Percentiles rank a stretch among this genome's conserved stretches.
Evolutionary conservation across 1,139 yeast species (phyloP).

Genomic region (Saccharomycopsis hybrid): DNA sequence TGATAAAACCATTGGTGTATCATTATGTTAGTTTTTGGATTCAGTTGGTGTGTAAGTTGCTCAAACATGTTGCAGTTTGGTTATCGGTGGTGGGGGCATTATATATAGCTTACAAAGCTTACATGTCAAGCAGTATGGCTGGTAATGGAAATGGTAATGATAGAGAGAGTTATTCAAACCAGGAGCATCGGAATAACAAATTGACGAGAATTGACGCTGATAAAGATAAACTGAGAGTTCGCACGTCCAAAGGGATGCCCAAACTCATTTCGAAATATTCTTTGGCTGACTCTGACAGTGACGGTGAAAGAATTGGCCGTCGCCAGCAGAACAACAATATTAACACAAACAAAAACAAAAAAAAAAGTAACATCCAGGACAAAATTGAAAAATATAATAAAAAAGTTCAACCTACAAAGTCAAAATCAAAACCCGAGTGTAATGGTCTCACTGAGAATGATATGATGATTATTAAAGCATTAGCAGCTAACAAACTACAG

Average conservation of each 20-base stretch:
- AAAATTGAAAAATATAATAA: not conserved
- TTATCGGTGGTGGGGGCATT: conserved; percentile 1
- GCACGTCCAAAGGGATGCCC: too few relatives aligned
- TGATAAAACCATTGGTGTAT: conserved; percentile 8
- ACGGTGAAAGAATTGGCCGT: too few relatives aligned
- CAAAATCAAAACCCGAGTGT: not conserved
- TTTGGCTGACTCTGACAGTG: too few relatives aligned
- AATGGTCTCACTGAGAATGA: too few relatives aligned
- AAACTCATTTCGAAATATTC: too few relatives aligned
- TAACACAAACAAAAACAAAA: not conserved
- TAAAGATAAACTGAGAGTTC: too few relatives aligned
- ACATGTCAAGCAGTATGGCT: not conserved
- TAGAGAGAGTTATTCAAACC: too few relatives aligned
- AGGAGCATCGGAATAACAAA: too few relatives aligned
- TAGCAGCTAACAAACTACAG: too few relatives aligned
- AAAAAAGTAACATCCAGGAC: not conserved
- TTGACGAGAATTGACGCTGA: too few relatives aligned
- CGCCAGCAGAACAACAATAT: not conserved
- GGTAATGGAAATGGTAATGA: too few relatives aligned
- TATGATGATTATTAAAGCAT: too few relatives aligned
- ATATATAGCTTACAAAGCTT: conserved; percentile 4
- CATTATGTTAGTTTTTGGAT: conserved; percentile 2
- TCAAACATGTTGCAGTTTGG: conserved; percentile 6
- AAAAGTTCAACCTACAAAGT: not conserved
- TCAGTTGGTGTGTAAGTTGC: not conserved